Evolutionary conservation across 371 early-diverging fungal species (phyloP), one percentile per base, ranked within the genome.

Genomic region (Mucor mucedo): DNA sequence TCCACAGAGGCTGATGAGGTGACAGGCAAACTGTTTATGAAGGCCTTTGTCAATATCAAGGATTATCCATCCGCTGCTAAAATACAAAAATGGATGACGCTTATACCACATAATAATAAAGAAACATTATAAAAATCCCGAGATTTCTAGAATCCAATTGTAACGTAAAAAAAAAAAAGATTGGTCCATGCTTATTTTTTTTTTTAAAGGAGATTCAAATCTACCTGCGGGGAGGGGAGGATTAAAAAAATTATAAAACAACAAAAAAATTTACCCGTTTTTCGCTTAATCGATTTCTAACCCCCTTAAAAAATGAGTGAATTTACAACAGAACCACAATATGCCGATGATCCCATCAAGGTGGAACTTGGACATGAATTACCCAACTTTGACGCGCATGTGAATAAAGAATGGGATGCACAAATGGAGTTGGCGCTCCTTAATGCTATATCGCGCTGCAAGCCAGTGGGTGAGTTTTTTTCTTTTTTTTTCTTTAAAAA

Each of bases 391-490:
- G 52, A 45, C 16, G 14, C 16, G 21, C 21, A 21, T 21, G 21
- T 21, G 3, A 28, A 52, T 16, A 70, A 58, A 55, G 80, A 76
- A 30, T 87, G 87, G 87, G 83, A 84, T 62, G 82, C 83, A n/a
- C 65, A 69, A 42, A 86, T 84, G 80, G 87, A 87, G 62, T 75
- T 86, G 54, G 84, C 85, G 1, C 65, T 87, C 6, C 63, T 81
- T 27, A 83, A 82, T 56, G 86, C 86, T 3, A 76, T 85, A 41
- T 78, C 79, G 49, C 81, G 80, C 48, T 86, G 78, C 65, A 87
- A 84, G 55, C 87, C 87, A 16, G 81, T 87, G 40, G 87, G 87
- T 87, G 80, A 47, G 62, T n/a, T n/a, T n/a, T n/a, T n/a, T n/a
- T n/a, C n/a, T n/a, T n/a, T n/a, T n/a, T n/a, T n/a, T n/a, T n/a